phyloP scores from a whole-genome alignment of 768 basidiomycete genomes.

The Dentipellis sp. region DNA sequence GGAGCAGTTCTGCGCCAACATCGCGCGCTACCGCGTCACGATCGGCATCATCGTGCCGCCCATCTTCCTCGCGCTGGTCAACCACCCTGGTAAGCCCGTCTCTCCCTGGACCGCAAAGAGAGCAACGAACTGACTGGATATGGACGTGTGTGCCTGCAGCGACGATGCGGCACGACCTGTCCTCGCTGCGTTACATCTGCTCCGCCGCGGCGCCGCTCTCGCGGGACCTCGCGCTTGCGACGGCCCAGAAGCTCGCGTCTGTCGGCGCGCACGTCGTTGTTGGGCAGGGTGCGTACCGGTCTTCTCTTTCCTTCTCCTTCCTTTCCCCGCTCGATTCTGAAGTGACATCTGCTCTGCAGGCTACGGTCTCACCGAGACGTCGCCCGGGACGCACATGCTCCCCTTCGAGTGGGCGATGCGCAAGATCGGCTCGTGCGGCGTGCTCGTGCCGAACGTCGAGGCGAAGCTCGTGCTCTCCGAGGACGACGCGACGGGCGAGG shows the following conservation, averaged over 20 bases:
- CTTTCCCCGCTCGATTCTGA: neutral
- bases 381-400: slow-evolving; percentile 58
- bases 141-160: neutral
- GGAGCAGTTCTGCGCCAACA: slow-evolving; percentile 48
- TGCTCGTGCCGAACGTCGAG: slow-evolving; percentile 67
- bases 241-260: slow-evolving; percentile 29
- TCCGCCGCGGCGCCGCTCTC: slow-evolving; percentile 82
- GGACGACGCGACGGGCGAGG: slow-evolving; percentile 6
- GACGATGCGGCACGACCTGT: slow-evolving; percentile 58
- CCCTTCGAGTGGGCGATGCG: slow-evolving; percentile 30
- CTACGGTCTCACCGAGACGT: slow-evolving; percentile 82
- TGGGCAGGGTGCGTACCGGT: slow-evolving; percentile 37
- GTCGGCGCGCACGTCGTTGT: slow-evolving; percentile 34
- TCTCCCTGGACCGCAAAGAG: no score
- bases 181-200: slow-evolving; percentile 44
- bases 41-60: slow-evolving; percentile 65
- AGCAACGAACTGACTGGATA: no score
- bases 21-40: slow-evolving; percentile 59
- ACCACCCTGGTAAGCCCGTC: slow-evolving; percentile 43
- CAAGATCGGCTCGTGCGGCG: slow-evolving; percentile 60
- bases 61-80: slow-evolving; percentile 63
- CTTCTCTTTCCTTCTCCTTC: neutral
- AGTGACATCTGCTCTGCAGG: slow-evolving; percentile 24
- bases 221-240: slow-evolving; percentile 44
- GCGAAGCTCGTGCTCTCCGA: slow-evolving; percentile 51